Evolutionary conservation across 1,284 basidiomycete species (phyloP), one percentile per base, ranked within the genome.

Genomic region (Cutaneotrichosporon daszewskae): DNA sequence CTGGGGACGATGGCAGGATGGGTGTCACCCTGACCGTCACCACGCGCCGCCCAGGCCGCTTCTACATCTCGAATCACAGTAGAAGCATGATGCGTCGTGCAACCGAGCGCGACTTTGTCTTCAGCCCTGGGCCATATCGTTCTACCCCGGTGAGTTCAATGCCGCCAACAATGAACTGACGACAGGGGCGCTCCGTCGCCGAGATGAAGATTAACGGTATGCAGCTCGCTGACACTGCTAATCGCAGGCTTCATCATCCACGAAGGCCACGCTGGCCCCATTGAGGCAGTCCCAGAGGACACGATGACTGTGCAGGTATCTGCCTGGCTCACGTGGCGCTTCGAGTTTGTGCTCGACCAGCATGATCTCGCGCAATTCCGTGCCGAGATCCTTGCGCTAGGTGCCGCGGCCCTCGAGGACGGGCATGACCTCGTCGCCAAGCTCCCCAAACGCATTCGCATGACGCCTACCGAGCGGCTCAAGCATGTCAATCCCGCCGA

Each of bases 61-160:
- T 58, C 44, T 49, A 45, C 34, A 24, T 28, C 16, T 34, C 39
- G 9, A 19, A 51, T 22, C 38, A 43, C 18, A 39, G 29, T 10
- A 32, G 29, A 14, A 19, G 19, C 10, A n/a, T 29, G 8, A 40
- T 40, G 25, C 28, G 54, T 1, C 38, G 52, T 8, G 51, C 46
- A 29, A 57, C 54, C 0, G 54, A 57, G 35, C 48, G 49, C 23
- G 54, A 57, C 26, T 57, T 57, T 38, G 52, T 51, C 16, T 46
- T 45, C 32, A 32, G 34, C 13, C 17, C 28, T 1, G 47, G 46
- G 5, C 49, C 46, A 4, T 31, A 26, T 9, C 34, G 48, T 20
- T 49, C 45, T 5, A 47, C 34, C 6, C 28, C 41, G 1, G 48
- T 47, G 33, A 17, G 42, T 24, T n/a, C 12, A n/a, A n/a, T n/a